Evolutionary conservation across 2,329 filamentous ascomycete species (phyloP).

Genomic region (Ophiocordyceps polyrhachis-furcata): DNA sequence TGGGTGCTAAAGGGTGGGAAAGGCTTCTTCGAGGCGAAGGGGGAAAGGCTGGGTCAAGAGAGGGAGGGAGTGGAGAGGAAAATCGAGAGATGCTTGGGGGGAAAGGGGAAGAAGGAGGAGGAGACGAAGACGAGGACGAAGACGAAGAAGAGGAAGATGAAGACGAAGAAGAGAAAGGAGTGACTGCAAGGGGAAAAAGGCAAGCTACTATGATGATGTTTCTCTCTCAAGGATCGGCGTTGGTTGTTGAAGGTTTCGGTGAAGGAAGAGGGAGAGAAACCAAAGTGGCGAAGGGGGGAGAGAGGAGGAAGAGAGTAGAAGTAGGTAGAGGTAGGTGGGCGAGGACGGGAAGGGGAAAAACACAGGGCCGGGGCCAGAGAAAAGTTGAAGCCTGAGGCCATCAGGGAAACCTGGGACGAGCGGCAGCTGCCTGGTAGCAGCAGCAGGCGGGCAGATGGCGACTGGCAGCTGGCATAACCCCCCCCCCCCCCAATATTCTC

Average conservation of each 20-base stretch:
- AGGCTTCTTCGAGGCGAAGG: neutral
- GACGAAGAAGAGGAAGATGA: slow-evolving; percentile 1
- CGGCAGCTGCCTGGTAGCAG: neutral
- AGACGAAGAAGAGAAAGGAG: slow-evolving; percentile 1
- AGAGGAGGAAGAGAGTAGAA: neutral
- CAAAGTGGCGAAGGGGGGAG: neutral
- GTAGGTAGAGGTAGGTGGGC: too few species aligned
- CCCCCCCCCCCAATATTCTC: too few species aligned
- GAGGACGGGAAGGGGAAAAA: neutral
- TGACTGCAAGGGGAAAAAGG: neutral
- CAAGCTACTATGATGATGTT: slow-evolving; percentile 1
- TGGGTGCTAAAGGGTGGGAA: neutral
- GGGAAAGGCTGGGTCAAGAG: neutral
- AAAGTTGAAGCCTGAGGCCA: neutral
- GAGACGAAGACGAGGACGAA: neutral
- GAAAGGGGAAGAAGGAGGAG: neutral
- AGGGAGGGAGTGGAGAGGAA: neutral
- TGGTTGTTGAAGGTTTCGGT: slow-evolving; percentile 2
- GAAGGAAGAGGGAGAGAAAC: neutral
- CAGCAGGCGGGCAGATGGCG: too few species aligned
- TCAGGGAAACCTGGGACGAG: neutral
- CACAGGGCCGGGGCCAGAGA: neutral
- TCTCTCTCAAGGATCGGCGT: slow-evolving; percentile 1
- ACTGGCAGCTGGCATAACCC: neutral
- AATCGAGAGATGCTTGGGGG: neutral